These are phyloP conservation scores for Brassica cretica DNA, from an alignment of 345 rosid genomes.

Conservation along the genomic window DNA sequence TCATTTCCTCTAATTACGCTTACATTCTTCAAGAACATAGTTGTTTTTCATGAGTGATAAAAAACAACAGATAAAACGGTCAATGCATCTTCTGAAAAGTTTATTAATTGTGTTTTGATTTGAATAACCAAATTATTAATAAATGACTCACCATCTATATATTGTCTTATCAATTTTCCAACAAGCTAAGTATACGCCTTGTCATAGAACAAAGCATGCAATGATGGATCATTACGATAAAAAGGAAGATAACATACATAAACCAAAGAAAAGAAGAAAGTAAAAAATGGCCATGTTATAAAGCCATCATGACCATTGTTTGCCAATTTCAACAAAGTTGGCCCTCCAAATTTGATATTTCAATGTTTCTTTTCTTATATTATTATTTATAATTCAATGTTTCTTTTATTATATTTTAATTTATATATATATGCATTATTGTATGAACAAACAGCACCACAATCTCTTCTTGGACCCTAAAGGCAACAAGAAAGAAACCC, in stretches of 20 bases:
- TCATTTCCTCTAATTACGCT: slow-evolving; percentile 1
- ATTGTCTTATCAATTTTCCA: slow-evolving; percentile 2
- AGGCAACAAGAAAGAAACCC: neutral
- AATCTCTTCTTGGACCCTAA: slow-evolving; percentile 24
- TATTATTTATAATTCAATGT: neutral
- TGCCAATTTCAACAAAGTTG: slow-evolving; percentile 41
- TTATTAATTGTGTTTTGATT: neutral
- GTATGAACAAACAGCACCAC: slow-evolving; percentile 6
- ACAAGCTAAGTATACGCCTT: slow-evolving; percentile 4
- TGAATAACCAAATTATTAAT: neutral
- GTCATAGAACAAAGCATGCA: slow-evolving; percentile 37
- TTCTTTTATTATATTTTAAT: neutral
- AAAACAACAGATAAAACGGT: neutral
- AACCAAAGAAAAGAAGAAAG: slow-evolving; percentile 15
- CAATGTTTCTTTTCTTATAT: slow-evolving; percentile 18
- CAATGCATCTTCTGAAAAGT: neutral
- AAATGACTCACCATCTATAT: neutral
- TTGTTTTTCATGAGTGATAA: neutral
- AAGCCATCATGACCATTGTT: slow-evolving; percentile 39
- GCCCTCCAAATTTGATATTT: slow-evolving; percentile 33
- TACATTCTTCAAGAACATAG: neutral
- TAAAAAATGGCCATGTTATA: slow-evolving; percentile 31
- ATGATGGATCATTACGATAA: slow-evolving; percentile 37
- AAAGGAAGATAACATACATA: slow-evolving; percentile 21
- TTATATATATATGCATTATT: slow-evolving; percentile 7